Base-by-base conservation (phyloP, 129 eudicot species). In the Escallonia rubra region DNA sequence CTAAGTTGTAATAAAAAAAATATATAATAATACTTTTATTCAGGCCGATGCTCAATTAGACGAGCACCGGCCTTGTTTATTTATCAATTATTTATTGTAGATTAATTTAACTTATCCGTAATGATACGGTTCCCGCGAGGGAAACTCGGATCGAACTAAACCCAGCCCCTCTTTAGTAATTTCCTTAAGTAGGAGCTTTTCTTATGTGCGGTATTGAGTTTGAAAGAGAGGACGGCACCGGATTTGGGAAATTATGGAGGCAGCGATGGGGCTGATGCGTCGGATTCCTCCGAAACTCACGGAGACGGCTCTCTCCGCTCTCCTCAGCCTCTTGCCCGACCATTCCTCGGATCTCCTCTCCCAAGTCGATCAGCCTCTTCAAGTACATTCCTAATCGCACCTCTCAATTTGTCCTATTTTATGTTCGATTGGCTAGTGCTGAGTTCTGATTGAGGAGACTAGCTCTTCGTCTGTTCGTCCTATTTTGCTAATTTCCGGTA, bases 301-400 rank as follows among this genome's bases (percentile, higher is more conserved):
- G 1, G 96, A 91, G 9, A 81, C 96, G 38, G 94, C 98, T 23
- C 82, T 91, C 78, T 86, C 96, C 42, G 96, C 98, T 49, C 89
- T 91, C 50, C 78, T 91, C 52, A 83, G 84, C 72, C 96, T 91
- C 80, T 44, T 91, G 43, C 98, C 98, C 1, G 62, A 83, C 50
- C 88, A 88, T 65, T 86, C 98, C 61, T 68, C 91, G 15, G 98
- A 91, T 91, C 98, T 91, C 43, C 98, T 91, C 63, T 91, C 98
- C 71, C 98, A 91, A 88, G 81, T 91, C 51, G 98, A 91, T 66
- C 98, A 91, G 74, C 98, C 98, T 75, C 96, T 91, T 52, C 94
- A 91, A 96, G 98, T 88, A 44, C 59, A 46, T 46, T 46, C 50
- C 10, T 46, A 46, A 9, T 6, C 8, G 0, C 10, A 5, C 10